Conservation (phyloP, 768 basidiomycete species). For the Psilocybe sp. region DNA sequence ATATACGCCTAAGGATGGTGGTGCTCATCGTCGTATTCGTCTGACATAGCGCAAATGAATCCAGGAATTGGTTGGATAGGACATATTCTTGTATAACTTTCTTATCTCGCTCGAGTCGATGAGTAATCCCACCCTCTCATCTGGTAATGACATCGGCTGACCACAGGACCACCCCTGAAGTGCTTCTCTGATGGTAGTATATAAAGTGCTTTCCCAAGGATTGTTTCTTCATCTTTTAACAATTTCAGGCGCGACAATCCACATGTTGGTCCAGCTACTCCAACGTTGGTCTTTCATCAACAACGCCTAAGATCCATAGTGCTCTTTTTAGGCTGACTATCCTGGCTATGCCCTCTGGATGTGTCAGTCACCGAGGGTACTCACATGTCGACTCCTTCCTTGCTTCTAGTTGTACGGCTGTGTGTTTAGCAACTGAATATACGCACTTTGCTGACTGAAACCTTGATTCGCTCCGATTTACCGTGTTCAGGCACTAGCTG, state of each 20-base stretch:
- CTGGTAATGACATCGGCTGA: background rate
- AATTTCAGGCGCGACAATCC: constrained; percentile 53
- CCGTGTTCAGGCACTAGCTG: too few species aligned
- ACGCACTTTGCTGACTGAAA: background rate
- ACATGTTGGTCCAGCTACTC: constrained; percentile 50
- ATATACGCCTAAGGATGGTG: too few species aligned
- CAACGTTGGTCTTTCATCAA: constrained; percentile 48
- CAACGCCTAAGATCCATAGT: constrained; percentile 55
- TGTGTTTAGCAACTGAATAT: background rate
- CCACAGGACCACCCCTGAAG: constrained; percentile 47
- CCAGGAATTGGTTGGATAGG: too few species aligned
- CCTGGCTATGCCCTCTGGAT: constrained; percentile 38
- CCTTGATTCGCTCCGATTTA: too few species aligned
- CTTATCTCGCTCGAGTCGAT: too few species aligned
- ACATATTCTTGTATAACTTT: too few species aligned
- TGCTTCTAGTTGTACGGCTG: background rate
- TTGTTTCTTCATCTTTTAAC: constrained; percentile 58
- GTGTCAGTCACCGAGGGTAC: constrained; percentile 67
- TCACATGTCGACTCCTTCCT: constrained; percentile 22
- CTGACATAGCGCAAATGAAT: background rate
- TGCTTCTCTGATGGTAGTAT: constrained; percentile 8
- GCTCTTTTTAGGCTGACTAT: constrained; percentile 62
- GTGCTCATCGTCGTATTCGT: too few species aligned
- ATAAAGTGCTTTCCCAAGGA: background rate
- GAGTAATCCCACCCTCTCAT: background rate